Evolutionary conservation across 805 yeast species (phyloP), one percentile per base, ranked within the genome.

Genomic region (Candida adriatica): DNA sequence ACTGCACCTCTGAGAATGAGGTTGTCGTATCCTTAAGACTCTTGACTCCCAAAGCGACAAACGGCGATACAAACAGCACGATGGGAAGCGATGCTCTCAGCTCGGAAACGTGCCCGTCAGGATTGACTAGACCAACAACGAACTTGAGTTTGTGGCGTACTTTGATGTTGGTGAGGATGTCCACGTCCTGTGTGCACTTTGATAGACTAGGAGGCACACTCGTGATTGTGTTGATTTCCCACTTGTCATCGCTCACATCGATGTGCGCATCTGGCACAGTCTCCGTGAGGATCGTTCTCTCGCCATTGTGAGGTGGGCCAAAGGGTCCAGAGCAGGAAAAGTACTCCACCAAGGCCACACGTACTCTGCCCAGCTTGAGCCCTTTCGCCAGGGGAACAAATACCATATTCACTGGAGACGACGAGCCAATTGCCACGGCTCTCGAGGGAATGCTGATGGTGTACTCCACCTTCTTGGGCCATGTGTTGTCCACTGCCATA

Each of bases 401-500:
- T 41, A 74, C 64, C 45, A 90, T 65, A 43, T 75, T 71, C 6
- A 90, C 68, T 2, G 85, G 82, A 6, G 81, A 64, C 0, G 73
- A 61, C 0, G 95, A 77, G 2, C 98, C 98, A 26, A 92, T 78
- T 0, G 97, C 94, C 16, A 86, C 71, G 0, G 96, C 95, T 48
- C 84, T 79, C 16, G 85, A 68, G 0, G 97, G 96, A 6, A 84
- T 77, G 32, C 84, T 80, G 37, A 92, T 75, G 3, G 86, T 72
- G 55, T 90, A 90, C 49, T 90, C 96, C 19, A 90, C 85, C 53
- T 92, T 92, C 27, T 76, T 64, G 3, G 97, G 96, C 97, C 97
- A 90, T 1, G 88, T 79, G 53, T 90, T 90, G 51, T 87, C 95
- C 19, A 90, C 94, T 0, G 94, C 84, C 46, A 88, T 83, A 0